Evolutionary conservation across 2,329 filamentous ascomycete genomes (phyloP).

Genomic region (Trichoderma polysporum): DNA sequence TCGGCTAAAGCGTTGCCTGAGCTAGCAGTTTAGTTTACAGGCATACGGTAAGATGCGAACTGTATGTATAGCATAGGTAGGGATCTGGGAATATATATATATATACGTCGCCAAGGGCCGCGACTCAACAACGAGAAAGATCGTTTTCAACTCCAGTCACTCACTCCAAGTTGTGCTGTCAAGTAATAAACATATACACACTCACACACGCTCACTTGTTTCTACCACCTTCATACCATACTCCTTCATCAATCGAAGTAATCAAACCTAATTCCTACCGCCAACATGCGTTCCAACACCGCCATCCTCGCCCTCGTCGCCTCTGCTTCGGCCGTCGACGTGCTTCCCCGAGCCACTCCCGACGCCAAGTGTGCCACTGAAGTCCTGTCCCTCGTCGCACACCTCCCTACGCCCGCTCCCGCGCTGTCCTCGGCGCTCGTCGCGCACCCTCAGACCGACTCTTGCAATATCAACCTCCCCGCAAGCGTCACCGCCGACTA

Average conservation of each 20-base stretch:
- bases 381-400: conserved; percentile 27
- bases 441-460: conserved; percentile 31
- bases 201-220: neutral
- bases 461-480: conserved; percentile 36
- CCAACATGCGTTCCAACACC: conserved; percentile 31
- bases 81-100: too few relatives aligned
- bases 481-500: conserved; percentile 33
- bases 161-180: neutral
- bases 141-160: conserved; percentile 1
- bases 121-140: neutral
- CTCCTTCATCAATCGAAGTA: neutral
- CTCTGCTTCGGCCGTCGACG: conserved; percentile 30
- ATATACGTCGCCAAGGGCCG: neutral
- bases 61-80: neutral
- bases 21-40: neutral
- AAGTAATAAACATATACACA: neutral
- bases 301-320: conserved; percentile 29
- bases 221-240: neutral
- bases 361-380: conserved; percentile 27
- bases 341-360: conserved; percentile 28
- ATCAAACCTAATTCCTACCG: neutral
- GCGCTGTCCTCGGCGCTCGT: conserved; percentile 30
- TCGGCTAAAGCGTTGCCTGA: neutral
- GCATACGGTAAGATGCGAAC: neutral
- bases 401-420: conserved; percentile 35